Percentiles rank a stretch among this genome's conserved stretches.
Conservation (phyloP, 1,284 basidiomycete species). For the Microbotryum violaceum region DNA sequence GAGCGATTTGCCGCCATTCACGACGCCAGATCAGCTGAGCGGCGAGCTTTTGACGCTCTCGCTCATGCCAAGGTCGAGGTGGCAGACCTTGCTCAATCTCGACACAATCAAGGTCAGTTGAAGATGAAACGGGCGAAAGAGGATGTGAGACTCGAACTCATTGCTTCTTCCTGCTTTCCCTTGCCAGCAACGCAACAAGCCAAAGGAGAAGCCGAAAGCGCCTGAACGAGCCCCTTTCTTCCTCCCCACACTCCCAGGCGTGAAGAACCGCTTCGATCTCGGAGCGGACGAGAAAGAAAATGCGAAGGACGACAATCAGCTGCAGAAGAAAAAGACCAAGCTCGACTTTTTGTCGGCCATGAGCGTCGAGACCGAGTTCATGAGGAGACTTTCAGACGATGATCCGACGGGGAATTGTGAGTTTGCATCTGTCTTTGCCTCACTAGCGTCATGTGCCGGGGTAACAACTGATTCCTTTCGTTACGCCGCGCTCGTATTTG, state of each 20-base stretch:
- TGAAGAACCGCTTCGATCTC: conserved; percentile 68
- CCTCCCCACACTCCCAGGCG: conserved; percentile 77
- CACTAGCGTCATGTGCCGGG: background rate
- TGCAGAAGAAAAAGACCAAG: conserved; percentile 47
- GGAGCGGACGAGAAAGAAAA: conserved; percentile 41
- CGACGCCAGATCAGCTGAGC: conserved; percentile 73
- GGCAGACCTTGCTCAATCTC: conserved; percentile 93
- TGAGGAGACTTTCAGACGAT: conserved; percentile 55
- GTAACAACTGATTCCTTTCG: background rate
- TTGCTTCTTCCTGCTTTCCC: background rate
- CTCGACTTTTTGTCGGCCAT: conserved; percentile 51
- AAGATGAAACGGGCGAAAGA: background rate
- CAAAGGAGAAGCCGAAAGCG: conserved; percentile 87
- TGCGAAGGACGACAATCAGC: conserved; percentile 44
- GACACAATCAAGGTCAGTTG: conserved; percentile 77
- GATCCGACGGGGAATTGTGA: conserved; percentile 60
- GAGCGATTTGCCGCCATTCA: conserved; percentile 53
- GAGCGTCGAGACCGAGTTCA: conserved; percentile 64
- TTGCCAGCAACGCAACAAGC: conserved; percentile 81
- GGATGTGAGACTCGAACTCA: background rate
- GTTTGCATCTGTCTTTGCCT: conserved; percentile 36
- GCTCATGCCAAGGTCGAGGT: conserved; percentile 80
- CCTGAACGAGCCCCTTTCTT: conserved; percentile 97
- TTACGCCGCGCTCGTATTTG: background rate
- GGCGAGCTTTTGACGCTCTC: conserved; percentile 85